These are phyloP conservation scores for Psilocybe mexicana DNA, from an alignment of 1,284 basidiomycete species.

Conservation along the genomic window DNA sequence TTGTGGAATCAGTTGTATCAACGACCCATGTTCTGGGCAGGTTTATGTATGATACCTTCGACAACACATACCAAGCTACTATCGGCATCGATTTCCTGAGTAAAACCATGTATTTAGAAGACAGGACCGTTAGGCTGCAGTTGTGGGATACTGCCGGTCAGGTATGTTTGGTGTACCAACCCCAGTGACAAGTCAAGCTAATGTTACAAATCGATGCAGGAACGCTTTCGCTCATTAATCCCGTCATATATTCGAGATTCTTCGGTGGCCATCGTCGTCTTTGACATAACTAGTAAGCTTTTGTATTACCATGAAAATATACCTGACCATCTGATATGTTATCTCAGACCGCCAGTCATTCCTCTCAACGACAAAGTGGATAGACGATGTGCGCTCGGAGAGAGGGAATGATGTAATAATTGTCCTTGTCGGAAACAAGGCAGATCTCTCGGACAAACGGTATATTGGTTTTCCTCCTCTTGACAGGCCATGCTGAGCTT, in stretches of 20 bases:
- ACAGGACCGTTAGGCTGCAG: conserved; percentile 96
- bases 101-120: conserved; percentile 99
- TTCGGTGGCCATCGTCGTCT: conserved; percentile 97
- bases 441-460: conserved; percentile 94
- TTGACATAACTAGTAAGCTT: conserved; percentile 94
- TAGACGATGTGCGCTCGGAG: conserved; percentile 98
- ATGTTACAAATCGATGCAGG: conserved; percentile 46
- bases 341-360: conserved; percentile 89
- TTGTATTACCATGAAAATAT: neutral
- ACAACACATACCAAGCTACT: conserved; percentile 99
- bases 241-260: conserved; percentile 99
- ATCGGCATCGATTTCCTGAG: conserved; percentile 99
- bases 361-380: conserved; percentile 98
- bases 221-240: conserved; percentile 97
- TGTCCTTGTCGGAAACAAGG: conserved; percentile 98
- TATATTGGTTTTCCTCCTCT: conserved; percentile 33
- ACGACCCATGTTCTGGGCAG: conserved; percentile 40
- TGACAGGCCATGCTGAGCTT: neutral
- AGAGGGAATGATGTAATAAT: conserved; percentile 98
- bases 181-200: too few species aligned
- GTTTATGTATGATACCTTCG: conserved; percentile 99
- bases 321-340: neutral
- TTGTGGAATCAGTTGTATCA: neutral
- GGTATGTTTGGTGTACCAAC: conserved; percentile 43
- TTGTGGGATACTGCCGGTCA: conserved; percentile 99